phyloP scores from a whole-genome alignment of 2,329 filamentous ascomycete genomes.

The Emmonsia crescens region DNA sequence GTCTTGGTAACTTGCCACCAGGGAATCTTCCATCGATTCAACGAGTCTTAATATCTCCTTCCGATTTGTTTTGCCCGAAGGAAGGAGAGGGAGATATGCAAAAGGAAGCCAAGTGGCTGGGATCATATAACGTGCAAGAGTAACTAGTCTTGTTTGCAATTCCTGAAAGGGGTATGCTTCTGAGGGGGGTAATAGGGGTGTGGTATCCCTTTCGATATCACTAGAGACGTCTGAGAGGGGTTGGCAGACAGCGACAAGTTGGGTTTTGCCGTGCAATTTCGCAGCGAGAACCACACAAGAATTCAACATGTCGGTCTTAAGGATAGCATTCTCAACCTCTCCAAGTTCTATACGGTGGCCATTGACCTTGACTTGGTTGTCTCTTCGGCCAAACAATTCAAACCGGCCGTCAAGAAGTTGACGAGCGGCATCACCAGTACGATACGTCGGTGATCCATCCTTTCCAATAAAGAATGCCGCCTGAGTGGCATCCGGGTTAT shows the following conservation, averaged over 20 bases:
- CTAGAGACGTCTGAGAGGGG: background rate
- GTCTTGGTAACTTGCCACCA: conserved; percentile 12
- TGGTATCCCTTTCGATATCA: background rate
- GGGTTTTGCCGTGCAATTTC: background rate
- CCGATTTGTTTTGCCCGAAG: conserved; percentile 4
- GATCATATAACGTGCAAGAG: conserved; percentile 25
- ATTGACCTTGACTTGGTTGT: conserved; percentile 46
- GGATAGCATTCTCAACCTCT: conserved; percentile 52
- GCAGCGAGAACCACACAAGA: background rate
- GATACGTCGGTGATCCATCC: conserved; percentile 46
- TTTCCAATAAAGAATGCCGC: conserved; percentile 30
- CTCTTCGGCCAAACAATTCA: conserved; percentile 2
- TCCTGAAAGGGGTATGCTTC: conserved; percentile 44
- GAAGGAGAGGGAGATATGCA: background rate
- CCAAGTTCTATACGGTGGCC: conserved; percentile 51
- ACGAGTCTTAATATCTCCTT: background rate
- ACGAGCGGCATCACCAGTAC: conserved; percentile 1
- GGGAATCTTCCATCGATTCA: background rate
- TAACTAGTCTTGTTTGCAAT: conserved; percentile 6
- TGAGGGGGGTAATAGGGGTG: background rate
- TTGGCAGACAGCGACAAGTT: background rate
- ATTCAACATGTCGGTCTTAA: conserved; percentile 7
- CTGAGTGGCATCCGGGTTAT: conserved; percentile 18
- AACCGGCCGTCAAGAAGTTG: background rate
- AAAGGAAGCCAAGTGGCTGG: background rate